Conservation (phyloP, 108 stramenopile species). For the Pseudonitzschia multiseries region DNA sequence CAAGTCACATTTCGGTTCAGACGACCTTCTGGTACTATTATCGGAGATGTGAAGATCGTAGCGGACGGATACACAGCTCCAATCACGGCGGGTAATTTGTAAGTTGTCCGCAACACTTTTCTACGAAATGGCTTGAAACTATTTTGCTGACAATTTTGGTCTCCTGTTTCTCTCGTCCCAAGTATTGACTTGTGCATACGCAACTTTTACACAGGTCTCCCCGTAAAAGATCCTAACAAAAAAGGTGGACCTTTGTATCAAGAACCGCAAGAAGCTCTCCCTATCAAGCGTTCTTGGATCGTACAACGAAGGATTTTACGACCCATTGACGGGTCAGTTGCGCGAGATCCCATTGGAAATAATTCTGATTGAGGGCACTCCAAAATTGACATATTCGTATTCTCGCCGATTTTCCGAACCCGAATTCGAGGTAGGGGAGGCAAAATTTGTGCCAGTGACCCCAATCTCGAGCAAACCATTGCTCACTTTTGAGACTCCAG, state of each 20-base stretch:
- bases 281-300: constrained; percentile 71
- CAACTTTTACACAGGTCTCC: constrained; percentile 81
- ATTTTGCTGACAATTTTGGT: neutral
- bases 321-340: constrained; percentile 80
- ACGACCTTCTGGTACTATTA: constrained; percentile 29
- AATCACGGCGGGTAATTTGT: constrained; percentile 73
- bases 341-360: constrained; percentile 81
- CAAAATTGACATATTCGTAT: constrained; percentile 47
- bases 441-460: constrained; percentile 38
- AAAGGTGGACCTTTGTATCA: constrained; percentile 45
- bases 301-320: constrained; percentile 85
- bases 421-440: constrained; percentile 19
- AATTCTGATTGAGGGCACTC: constrained; percentile 67
- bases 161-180: neutral
- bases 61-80: constrained; percentile 87
- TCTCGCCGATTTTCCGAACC: constrained; percentile 29
- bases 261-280: constrained; percentile 19
- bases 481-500: constrained; percentile 73
- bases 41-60: constrained; percentile 82
- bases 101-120: neutral
- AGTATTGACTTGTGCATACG: constrained; percentile 72
- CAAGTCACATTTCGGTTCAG: constrained; percentile 72
- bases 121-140: neutral
- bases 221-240: constrained; percentile 62
- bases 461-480: constrained; percentile 52